Evolutionary conservation across 352 stramenopile species (phyloP).

Genomic region (Globisporangium irregulare): DNA sequence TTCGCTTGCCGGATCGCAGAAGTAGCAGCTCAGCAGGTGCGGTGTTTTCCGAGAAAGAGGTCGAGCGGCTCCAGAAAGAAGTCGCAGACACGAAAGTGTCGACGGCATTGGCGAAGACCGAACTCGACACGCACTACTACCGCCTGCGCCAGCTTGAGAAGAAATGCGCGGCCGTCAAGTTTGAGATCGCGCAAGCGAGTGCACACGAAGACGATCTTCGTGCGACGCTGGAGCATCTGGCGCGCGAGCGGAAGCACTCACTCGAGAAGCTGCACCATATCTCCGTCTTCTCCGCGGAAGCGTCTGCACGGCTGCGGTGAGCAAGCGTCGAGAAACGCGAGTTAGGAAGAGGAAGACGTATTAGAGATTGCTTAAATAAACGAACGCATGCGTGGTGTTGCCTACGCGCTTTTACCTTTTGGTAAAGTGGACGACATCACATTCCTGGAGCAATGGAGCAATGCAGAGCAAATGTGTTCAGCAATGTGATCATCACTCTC

Average conservation of each 20-base stretch:
- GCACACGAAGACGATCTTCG: conserved; percentile 64
- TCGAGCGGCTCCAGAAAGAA: conserved; percentile 60
- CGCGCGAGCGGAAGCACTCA: conserved; percentile 36
- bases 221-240: conserved; percentile 49
- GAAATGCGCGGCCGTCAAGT: conserved; percentile 53
- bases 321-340: background rate
- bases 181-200: conserved; percentile 59
- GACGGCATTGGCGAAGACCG: conserved; percentile 50
- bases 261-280: conserved; percentile 61
- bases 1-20: conserved; percentile 20
- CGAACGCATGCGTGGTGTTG: background rate
- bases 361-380: background rate
- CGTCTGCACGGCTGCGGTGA: conserved; percentile 5
- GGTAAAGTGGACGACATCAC: background rate
- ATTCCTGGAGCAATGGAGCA: background rate
- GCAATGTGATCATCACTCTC: background rate
- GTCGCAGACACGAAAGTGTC: conserved; percentile 64
- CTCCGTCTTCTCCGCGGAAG: conserved; percentile 42
- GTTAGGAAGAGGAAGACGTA: background rate
- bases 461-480: background rate
- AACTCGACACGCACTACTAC: conserved; percentile 62
- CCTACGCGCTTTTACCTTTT: background rate
- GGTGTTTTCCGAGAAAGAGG: conserved; percentile 44
- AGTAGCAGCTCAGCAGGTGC: conserved; percentile 11
- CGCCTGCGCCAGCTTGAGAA: conserved; percentile 56